Evolutionary conservation across 2,329 filamentous ascomycete species (phyloP).

Genomic region (Fusarium nematophilum): DNA sequence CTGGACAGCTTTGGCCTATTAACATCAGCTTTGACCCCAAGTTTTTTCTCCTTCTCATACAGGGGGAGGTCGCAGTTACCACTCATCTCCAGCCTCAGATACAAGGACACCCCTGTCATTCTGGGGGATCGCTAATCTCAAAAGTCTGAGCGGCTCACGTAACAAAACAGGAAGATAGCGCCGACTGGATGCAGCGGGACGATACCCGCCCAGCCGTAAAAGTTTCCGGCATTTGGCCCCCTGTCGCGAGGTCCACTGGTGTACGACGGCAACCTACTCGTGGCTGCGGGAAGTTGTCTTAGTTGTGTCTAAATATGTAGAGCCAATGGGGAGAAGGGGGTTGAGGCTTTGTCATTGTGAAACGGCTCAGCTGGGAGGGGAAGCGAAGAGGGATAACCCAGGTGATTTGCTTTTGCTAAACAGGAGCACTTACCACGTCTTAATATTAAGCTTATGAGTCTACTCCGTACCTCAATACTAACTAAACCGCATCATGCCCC

Average conservation of each 20-base stretch:
- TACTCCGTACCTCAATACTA: too few species aligned
- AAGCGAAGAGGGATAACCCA: too few species aligned
- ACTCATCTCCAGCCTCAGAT: neutral
- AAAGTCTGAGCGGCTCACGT: neutral
- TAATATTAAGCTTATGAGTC: too few species aligned
- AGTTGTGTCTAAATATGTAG: slow-evolving; percentile 5
- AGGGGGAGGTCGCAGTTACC: neutral
- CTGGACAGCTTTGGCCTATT: too few species aligned
- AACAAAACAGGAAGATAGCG: neutral
- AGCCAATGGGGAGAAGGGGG: neutral
- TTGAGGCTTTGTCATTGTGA: neutral
- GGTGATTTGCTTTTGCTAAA: too few species aligned
- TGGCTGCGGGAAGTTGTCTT: neutral
- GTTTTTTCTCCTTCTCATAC: slow-evolving; percentile 1
- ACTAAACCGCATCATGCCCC: neutral
- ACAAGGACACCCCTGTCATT: neutral
- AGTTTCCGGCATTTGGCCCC: slow-evolving; percentile 6
- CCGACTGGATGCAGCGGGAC: neutral
- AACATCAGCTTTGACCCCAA: slow-evolving; percentile 4
- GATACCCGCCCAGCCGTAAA: neutral
- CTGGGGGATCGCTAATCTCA: neutral
- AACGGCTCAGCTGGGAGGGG: too few species aligned
- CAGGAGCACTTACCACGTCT: too few species aligned
- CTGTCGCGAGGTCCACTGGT: neutral
- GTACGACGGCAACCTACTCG: slow-evolving; percentile 1